These are phyloP conservation scores for Trichoderma sp. DNA, from an alignment of 2,329 filamentous ascomycete genomes.

Conservation along the genomic window DNA sequence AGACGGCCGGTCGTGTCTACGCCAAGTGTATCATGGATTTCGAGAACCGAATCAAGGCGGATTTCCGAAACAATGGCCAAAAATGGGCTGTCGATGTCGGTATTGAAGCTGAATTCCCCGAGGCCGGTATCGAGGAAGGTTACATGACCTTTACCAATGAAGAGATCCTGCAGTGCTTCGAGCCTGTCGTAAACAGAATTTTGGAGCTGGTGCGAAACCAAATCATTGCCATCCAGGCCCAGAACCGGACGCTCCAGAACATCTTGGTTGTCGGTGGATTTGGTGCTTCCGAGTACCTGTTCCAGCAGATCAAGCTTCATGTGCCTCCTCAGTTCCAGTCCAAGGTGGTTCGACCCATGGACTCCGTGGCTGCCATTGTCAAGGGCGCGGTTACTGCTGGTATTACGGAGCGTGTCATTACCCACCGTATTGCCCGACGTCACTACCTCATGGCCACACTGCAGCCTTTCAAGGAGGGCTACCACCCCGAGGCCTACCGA, in stretches of 20 bases:
- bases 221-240: slow-evolving; percentile 97
- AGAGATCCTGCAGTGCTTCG: slow-evolving; percentile 98
- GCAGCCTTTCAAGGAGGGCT: slow-evolving; percentile 98
- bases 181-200: slow-evolving; percentile 96
- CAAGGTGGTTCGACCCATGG: slow-evolving; percentile 98
- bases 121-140: slow-evolving; percentile 96
- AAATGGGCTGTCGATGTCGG: slow-evolving; percentile 99
- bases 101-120: slow-evolving; percentile 96
- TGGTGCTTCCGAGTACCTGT: slow-evolving; percentile 96
- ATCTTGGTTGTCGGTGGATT: slow-evolving; percentile 97
- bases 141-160: slow-evolving; percentile 99
- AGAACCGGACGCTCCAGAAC: slow-evolving; percentile 92
- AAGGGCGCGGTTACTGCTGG: slow-evolving; percentile 97
- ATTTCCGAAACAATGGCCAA: slow-evolving; percentile 98
- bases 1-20: slow-evolving; percentile 96
- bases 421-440: slow-evolving; percentile 92
- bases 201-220: slow-evolving; percentile 95
- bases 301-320: slow-evolving; percentile 98
- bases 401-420: slow-evolving; percentile 96
- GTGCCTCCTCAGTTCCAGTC: slow-evolving; percentile 97
- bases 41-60: slow-evolving; percentile 98
- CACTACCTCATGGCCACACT: slow-evolving; percentile 99
- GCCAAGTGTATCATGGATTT: slow-evolving; percentile 99
- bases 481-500: slow-evolving; percentile 97
- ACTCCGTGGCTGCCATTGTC: slow-evolving; percentile 97